phyloP scores from a whole-genome alignment of 2,329 filamentous ascomycete species.

The Tolypocladium tropicale region DNA sequence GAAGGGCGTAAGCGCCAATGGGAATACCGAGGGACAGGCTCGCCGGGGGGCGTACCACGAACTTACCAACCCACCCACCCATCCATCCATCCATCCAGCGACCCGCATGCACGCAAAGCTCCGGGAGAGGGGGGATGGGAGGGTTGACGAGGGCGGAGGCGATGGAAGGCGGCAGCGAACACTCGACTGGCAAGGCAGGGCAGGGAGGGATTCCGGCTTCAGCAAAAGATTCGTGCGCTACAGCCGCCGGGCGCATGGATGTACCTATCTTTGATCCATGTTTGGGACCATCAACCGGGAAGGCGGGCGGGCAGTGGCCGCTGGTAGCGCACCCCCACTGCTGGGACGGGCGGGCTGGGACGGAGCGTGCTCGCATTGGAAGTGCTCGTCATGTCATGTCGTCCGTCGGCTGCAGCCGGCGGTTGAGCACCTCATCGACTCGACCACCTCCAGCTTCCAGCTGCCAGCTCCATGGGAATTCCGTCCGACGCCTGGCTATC shows the following conservation, averaged over 20 bases:
- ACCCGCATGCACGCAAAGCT: neutral
- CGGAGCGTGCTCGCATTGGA: constrained; percentile 5
- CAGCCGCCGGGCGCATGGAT: neutral
- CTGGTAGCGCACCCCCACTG: neutral
- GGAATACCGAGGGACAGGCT: neutral
- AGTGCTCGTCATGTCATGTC: no score
- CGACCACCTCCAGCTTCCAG: neutral
- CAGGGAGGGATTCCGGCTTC: neutral
- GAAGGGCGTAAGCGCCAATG: neutral
- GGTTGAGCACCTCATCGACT: neutral
- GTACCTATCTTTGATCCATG: neutral
- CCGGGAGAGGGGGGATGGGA: neutral
- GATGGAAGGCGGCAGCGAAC: neutral
- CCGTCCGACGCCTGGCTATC: no score
- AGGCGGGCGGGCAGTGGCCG: neutral
- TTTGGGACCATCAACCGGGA: neutral
- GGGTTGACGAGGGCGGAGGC: neutral
- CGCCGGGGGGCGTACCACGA: neutral
- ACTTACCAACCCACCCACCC: neutral
- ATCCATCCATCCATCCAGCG: no score
- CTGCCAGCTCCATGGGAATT: neutral
- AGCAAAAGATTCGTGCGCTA: neutral
- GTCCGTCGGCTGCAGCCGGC: neutral
- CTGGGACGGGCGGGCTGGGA: constrained; percentile 1
- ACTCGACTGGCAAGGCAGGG: neutral